phyloP scores from a whole-genome alignment of 805 yeast species.

The Myxozyma geophila region DNA sequence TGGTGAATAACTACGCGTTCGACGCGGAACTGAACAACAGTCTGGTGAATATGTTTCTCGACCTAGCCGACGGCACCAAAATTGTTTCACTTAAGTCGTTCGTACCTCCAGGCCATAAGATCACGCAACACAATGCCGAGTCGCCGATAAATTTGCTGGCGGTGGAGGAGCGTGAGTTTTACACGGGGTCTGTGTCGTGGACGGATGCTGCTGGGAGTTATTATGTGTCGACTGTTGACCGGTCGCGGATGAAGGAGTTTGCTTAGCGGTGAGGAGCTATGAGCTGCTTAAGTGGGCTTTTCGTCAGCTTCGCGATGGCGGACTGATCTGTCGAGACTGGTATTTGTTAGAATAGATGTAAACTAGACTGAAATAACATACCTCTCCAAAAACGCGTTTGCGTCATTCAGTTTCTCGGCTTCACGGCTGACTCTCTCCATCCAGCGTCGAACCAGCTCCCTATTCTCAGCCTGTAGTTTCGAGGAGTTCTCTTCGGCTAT shows the following conservation, averaged over 20 bases:
- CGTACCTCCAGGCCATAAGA: constrained; percentile 73
- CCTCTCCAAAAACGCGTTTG: constrained; percentile 46
- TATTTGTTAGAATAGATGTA: not conserved
- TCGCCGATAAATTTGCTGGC: constrained; percentile 66
- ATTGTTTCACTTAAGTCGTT: constrained; percentile 79
- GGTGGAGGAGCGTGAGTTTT: constrained; percentile 67
- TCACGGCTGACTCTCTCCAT: constrained; percentile 60
- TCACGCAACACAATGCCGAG: constrained; percentile 57
- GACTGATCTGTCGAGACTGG: constrained; percentile 21
- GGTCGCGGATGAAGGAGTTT: constrained; percentile 39
- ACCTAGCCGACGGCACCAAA: constrained; percentile 72
- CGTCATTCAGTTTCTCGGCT: constrained; percentile 63
- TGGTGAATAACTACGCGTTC: constrained; percentile 84
- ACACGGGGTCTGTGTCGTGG: constrained; percentile 83
- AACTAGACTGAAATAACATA: constrained; percentile 10
- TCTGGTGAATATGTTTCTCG: constrained; percentile 66
- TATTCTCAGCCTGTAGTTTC: constrained; percentile 54
- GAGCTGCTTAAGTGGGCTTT: not conserved
- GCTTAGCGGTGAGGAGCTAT: constrained; percentile 1
- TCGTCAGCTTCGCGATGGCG: constrained; percentile 16
- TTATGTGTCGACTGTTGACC: constrained; percentile 70
- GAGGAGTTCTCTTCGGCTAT: constrained; percentile 49
- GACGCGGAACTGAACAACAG: constrained; percentile 72
- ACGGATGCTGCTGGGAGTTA: constrained; percentile 77
- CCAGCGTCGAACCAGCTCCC: constrained; percentile 61